Percentiles rank a stretch among this genome's conserved stretches.
Evolutionary conservation across 495 filamentous ascomycete species (phyloP).

Genomic region (Trichoderma asperelloides): DNA sequence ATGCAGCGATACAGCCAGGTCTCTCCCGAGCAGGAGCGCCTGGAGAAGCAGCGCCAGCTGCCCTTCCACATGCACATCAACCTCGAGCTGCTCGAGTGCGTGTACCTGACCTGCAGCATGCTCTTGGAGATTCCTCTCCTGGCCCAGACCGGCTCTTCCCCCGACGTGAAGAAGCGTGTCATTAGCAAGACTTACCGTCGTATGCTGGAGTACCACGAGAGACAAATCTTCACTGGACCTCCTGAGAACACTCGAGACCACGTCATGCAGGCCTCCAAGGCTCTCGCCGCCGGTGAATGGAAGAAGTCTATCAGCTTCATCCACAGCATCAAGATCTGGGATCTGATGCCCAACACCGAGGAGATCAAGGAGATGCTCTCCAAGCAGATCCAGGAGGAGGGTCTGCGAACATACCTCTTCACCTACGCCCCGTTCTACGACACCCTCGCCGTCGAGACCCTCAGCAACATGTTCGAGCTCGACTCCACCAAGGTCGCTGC

Average conservation of each 20-base stretch:
- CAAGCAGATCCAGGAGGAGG: constrained; percentile 96
- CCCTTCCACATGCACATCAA: constrained; percentile 99
- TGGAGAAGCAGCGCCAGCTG: constrained; percentile 91
- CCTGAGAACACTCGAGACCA: constrained; percentile 98
- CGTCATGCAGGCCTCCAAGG: constrained; percentile 97
- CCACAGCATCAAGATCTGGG: constrained; percentile 98
- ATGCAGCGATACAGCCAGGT: constrained; percentile 93
- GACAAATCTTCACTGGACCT: constrained; percentile 96
- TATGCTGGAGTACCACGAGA: constrained; percentile 98
- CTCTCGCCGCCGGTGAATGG: constrained; percentile 93
- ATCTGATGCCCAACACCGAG: constrained; percentile 80
- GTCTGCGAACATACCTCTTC: constrained; percentile 96
- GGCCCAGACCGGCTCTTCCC: constrained; percentile 89
- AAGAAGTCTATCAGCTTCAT: constrained; percentile 90
- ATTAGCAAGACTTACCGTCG: constrained; percentile 99
- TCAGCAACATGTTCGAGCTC: constrained; percentile 94
- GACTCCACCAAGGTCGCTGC: constrained; percentile 79
- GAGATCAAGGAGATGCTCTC: constrained; percentile 95
- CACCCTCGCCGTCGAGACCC: constrained; percentile 74
- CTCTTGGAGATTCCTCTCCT: constrained; percentile 95
- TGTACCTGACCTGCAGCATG: constrained; percentile 98
- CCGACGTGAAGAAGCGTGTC: constrained; percentile 92
- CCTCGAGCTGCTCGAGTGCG: constrained; percentile 92
- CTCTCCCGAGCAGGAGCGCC: constrained; percentile 90
- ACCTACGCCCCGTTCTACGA: constrained; percentile 99